Evolutionary conservation across 1,284 basidiomycete genomes (phyloP).

Genomic region (Laetiporus sulphureus): DNA sequence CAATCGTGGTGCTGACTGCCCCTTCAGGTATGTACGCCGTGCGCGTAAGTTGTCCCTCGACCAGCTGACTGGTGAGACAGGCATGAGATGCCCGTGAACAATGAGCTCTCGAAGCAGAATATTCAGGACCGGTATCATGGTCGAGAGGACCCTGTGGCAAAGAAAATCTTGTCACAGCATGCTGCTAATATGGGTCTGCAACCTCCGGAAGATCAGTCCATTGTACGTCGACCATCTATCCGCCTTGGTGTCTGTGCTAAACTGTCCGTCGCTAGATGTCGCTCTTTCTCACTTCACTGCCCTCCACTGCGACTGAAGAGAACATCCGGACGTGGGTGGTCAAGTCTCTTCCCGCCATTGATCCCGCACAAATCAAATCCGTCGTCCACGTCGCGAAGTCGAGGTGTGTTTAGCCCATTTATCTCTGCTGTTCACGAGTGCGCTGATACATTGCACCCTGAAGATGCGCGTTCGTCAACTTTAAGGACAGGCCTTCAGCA

Average conservation of each 20-base stretch:
- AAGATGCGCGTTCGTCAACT: constrained; percentile 96
- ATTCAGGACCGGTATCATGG: constrained; percentile 92
- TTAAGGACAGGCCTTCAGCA: constrained; percentile 73
- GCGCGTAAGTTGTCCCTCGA: neutral
- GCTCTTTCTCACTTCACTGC: constrained; percentile 84
- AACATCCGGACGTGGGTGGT: constrained; percentile 74
- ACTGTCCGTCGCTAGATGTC: constrained; percentile 57
- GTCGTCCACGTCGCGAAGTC: constrained; percentile 84
- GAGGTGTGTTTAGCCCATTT: constrained; percentile 35
- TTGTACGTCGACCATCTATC: constrained; percentile 50
- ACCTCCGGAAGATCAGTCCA: constrained; percentile 81
- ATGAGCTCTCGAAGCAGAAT: constrained; percentile 84
- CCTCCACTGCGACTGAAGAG: constrained; percentile 67
- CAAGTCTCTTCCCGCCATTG: constrained; percentile 63
- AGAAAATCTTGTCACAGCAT: constrained; percentile 73
- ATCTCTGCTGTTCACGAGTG: neutral
- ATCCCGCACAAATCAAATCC: constrained; percentile 69
- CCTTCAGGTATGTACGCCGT: constrained; percentile 57
- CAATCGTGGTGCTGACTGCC: constrained; percentile 86
- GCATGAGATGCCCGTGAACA: constrained; percentile 85
- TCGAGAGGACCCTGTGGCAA: constrained; percentile 84
- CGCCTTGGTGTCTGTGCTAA: constrained; percentile 6
- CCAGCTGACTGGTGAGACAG: constrained; percentile 31
- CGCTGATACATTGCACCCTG: constrained; percentile 4
- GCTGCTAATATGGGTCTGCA: constrained; percentile 78